Conservation (phyloP, 495 filamentous ascomycete genomes). For the Xeromyces bisporus region DNA sequence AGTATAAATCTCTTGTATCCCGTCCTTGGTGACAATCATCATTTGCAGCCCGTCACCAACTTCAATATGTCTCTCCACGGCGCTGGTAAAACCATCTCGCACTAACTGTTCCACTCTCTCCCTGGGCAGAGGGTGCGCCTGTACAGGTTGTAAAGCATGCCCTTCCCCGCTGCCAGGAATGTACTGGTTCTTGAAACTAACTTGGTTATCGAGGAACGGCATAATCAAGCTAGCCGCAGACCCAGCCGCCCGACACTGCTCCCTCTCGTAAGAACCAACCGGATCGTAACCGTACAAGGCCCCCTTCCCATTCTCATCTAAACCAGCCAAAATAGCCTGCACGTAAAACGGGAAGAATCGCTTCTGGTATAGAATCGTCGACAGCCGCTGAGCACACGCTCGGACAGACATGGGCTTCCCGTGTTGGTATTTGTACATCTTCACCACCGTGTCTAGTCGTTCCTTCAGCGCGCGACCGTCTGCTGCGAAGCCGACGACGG, state of each 20-base stretch:
- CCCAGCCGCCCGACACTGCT: slow-evolving; percentile 87
- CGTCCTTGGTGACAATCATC: slow-evolving; percentile 74
- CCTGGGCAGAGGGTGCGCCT: slow-evolving; percentile 48
- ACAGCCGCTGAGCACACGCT: slow-evolving; percentile 82
- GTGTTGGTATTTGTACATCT: slow-evolving; percentile 94
- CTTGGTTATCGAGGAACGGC: slow-evolving; percentile 98
- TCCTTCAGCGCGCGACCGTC: slow-evolving; percentile 85
- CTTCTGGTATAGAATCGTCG: slow-evolving; percentile 88
- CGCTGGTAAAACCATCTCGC: slow-evolving; percentile 92
- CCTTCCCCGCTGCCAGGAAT: slow-evolving; percentile 74
- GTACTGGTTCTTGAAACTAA: slow-evolving; percentile 99
- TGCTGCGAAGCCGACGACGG: slow-evolving; percentile 88
- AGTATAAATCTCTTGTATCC: slow-evolving; percentile 69
- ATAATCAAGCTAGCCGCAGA: slow-evolving; percentile 95
- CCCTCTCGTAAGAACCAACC: slow-evolving; percentile 88
- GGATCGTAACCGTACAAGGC: slow-evolving; percentile 96
- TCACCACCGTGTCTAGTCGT: slow-evolving; percentile 75
- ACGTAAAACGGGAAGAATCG: slow-evolving; percentile 99
- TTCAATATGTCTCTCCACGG: slow-evolving; percentile 96
- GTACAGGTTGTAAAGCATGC: slow-evolving; percentile 49
- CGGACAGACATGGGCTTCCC: slow-evolving; percentile 83
- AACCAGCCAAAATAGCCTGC: slow-evolving; percentile 74
- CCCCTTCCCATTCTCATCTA: slow-evolving; percentile 90
- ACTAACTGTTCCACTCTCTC: slow-evolving; percentile 70
- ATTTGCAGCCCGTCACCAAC: slow-evolving; percentile 94